A percentile compares a stretch with the other conserved stretches of the same genome.
Evolutionary conservation across 1,284 basidiomycete species (phyloP).

Genomic region (Rhodotorula sp.): DNA sequence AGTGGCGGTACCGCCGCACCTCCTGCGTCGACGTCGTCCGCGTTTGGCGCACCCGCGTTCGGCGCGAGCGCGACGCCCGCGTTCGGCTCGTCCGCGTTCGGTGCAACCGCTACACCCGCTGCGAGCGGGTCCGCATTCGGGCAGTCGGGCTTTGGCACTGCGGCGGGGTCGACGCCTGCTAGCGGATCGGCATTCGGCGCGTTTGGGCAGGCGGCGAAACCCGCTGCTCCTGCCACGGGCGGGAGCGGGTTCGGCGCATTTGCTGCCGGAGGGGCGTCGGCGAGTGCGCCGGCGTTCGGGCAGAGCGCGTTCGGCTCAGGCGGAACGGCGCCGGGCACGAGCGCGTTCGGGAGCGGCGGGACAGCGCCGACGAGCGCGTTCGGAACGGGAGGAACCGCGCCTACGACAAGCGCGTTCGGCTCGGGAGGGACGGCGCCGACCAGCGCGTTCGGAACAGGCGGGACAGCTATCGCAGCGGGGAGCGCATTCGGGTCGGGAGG

Average conservation of each 20-base stretch:
- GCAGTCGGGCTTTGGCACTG: constrained; percentile 49
- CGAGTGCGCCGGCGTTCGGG: constrained; percentile 33
- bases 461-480: constrained; percentile 3
- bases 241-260: constrained; percentile 26
- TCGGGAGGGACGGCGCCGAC: not conserved
- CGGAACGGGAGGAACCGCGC: constrained; percentile 21
- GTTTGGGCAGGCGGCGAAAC: constrained; percentile 54
- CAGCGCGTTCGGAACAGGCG: constrained; percentile 12
- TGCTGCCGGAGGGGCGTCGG: constrained; percentile 20
- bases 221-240: not conserved
- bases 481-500: constrained; percentile 16
- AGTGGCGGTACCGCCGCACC: not conserved
- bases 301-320: constrained; percentile 23
- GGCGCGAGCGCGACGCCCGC: constrained; percentile 47
- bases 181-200: constrained; percentile 55
- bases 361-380: constrained; percentile 16
- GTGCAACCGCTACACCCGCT: constrained; percentile 11
- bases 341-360: constrained; percentile 27
- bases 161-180: constrained; percentile 21
- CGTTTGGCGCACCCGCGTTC: constrained; percentile 51
- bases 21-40: not conserved
- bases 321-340: constrained; percentile 34
- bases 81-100: constrained; percentile 48
- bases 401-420: constrained; percentile 15
- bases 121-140: constrained; percentile 20